Evolutionary conservation across 441 rosid species (phyloP), one percentile per base, ranked within the genome.

Genomic region (Bruguiera hainesii): DNA sequence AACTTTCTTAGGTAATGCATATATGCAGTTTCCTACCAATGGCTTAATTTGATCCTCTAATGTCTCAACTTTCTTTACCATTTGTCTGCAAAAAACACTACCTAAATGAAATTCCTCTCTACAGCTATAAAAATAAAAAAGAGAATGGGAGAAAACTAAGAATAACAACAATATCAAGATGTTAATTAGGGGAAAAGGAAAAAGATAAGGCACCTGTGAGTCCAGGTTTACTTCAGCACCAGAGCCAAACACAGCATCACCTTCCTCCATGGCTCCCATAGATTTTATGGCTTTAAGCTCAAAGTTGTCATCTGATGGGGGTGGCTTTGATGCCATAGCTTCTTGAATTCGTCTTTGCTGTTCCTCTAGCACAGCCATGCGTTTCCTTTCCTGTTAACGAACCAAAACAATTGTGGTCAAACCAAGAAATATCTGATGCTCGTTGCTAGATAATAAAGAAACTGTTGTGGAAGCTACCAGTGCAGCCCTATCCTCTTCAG

Each of bases 181-280:
- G 35, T 42, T 18, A 56, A n/a, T 0, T 30, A 46, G 35, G 4
- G 13, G 35, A 29, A 63, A 65, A 30, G 1, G 48, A 18, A 33
- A 60, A 65, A 25, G 37, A 74, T 50, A 64, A 29, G 4, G 46
- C 70, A 91, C 97, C 89, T 89, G 91, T 0, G 98, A 89, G 68
- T 94, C 96, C 73, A 94, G 85, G 79, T 83, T 91, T 50, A 94
- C 90, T 85, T 94, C 98, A 29, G 95, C 93, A 39, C 93, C 96
- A 60, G 93, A 78, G 75, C 97, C 96, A 79, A 94, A 89, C 56
- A 88, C 81, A 21, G 93, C 96, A 81, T 91, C 97, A 31, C 96
- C 97, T 81, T 94, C 98, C 74, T 94, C 98, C 90, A 89, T 84
- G 48, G 78, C 82, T 70, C 98, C 98, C 98, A 93, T 94, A 72